Evolutionary conservation across 176 grass and related monocot species (phyloP).

Genomic region (Paspalum vaginatum): DNA sequence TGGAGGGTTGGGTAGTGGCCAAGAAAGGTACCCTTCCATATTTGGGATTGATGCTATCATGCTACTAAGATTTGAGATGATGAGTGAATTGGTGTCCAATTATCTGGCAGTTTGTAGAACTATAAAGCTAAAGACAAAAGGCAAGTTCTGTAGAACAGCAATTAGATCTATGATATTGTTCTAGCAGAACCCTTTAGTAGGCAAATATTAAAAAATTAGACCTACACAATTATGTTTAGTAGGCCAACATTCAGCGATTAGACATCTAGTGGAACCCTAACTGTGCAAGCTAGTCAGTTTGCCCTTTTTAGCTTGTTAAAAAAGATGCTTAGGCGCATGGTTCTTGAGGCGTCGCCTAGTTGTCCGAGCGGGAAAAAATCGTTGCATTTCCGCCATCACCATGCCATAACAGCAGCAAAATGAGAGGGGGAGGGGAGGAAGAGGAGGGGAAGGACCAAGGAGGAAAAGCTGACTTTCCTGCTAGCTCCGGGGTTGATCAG

Average conservation of each 20-base stretch:
- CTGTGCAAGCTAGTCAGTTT: neutral
- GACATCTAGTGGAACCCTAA: constrained; percentile 1
- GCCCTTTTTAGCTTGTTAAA: neutral
- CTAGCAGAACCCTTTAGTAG: neutral
- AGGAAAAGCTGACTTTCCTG: too few species aligned
- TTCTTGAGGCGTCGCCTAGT: too few species aligned
- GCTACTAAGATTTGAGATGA: too few species aligned
- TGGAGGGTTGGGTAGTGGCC: neutral
- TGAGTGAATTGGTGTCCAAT: neutral
- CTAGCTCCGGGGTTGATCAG: too few species aligned
- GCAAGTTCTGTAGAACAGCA: neutral
- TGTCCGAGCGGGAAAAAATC: too few species aligned
- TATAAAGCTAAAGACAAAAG: neutral
- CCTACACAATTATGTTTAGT: neutral
- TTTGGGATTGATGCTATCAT: neutral
- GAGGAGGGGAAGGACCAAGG: too few species aligned
- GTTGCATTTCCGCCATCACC: too few species aligned
- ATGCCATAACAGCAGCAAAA: too few species aligned
- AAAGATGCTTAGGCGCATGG: too few species aligned
- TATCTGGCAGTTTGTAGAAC: neutral
- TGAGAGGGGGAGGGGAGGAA: too few species aligned
- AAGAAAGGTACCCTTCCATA: neutral
- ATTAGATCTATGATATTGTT: neutral
- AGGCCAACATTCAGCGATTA: neutral
- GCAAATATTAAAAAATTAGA: neutral